These are phyloP conservation scores for Excoecaria cochinchinensis DNA, from an alignment of 345 rosid genomes.

Conservation along the genomic window DNA sequence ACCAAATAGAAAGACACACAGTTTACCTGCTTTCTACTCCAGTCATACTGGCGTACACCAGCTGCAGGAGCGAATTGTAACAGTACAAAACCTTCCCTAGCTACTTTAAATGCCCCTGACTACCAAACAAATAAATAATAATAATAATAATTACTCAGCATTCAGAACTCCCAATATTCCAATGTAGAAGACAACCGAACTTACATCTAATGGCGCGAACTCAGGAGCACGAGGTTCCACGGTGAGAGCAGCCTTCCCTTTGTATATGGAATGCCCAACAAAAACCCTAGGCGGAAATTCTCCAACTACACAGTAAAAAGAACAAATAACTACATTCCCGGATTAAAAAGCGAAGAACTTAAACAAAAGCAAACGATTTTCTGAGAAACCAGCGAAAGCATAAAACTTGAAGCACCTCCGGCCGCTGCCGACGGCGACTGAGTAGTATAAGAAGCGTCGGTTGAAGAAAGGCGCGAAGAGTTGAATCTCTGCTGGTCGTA, in stretches of 20 bases:
- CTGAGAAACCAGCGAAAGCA: not conserved
- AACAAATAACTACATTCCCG: not conserved
- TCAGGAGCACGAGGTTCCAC: slow-evolving; percentile 83
- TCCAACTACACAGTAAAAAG: slow-evolving; percentile 32
- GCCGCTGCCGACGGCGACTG: slow-evolving; percentile 6
- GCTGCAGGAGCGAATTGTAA: slow-evolving; percentile 90
- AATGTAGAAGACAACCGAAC: not conserved
- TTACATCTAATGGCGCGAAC: slow-evolving; percentile 67
- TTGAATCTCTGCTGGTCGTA: slow-evolving; percentile 32
- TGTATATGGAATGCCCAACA: slow-evolving; percentile 84
- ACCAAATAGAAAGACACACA: not conserved
- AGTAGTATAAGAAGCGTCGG: slow-evolving; percentile 27
- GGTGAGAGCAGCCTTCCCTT: slow-evolving; percentile 92
- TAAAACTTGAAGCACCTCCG: slow-evolving; percentile 21
- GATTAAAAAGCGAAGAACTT: not conserved
- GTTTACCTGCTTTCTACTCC: slow-evolving; percentile 86
- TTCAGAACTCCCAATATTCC: not conserved
- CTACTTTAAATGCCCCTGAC: slow-evolving; percentile 81
- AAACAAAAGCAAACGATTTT: not conserved
- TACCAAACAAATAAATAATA: slow-evolving; percentile 13
- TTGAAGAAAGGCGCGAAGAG: slow-evolving; percentile 17
- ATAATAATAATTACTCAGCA: not conserved
- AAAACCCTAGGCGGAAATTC: slow-evolving; percentile 52
- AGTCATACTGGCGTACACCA: slow-evolving; percentile 75
- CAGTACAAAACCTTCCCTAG: slow-evolving; percentile 64